phyloP scores from a whole-genome alignment of 2,329 filamentous ascomycete species.

The Trichophyton equinum region DNA sequence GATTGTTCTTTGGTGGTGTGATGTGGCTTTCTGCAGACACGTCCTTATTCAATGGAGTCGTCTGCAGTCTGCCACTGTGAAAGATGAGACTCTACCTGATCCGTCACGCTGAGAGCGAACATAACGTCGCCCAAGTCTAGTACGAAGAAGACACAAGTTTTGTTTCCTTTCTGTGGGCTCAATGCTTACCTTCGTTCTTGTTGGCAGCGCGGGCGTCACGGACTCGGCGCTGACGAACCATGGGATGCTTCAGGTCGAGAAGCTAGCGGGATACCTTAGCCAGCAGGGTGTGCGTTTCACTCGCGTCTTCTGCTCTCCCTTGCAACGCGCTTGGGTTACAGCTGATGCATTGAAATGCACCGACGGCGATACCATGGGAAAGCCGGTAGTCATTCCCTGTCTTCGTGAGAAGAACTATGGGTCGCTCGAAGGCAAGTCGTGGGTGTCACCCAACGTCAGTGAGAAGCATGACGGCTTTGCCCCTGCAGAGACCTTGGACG shows the following conservation, averaged over 20 bases:
- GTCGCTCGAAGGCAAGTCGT: constrained; percentile 26
- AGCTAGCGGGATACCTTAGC: constrained; percentile 55
- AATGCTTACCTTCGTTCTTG: constrained; percentile 4
- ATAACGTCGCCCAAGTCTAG: constrained; percentile 56
- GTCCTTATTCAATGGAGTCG: not conserved
- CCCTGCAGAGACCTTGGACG: constrained; percentile 50
- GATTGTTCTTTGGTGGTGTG: not conserved
- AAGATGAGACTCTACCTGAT: constrained; percentile 59
- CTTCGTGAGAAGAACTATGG: constrained; percentile 33
- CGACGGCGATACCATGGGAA: constrained; percentile 6
- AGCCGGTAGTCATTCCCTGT: constrained; percentile 13
- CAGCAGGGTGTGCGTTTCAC: constrained; percentile 52
- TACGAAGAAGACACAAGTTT: constrained; percentile 8
- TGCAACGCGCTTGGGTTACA: constrained; percentile 54
- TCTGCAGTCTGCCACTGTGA: not conserved
- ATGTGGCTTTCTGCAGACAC: not conserved
- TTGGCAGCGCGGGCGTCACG: constrained; percentile 13
- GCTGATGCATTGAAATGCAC: constrained; percentile 19
- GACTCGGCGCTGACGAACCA: constrained; percentile 25
- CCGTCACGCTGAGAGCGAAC: constrained; percentile 78
- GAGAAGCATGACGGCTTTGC: constrained; percentile 13
- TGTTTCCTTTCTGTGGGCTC: not conserved
- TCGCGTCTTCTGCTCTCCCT: constrained; percentile 63
- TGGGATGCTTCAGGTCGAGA: constrained; percentile 36
- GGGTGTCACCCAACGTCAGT: not conserved